Evolutionary conservation across 768 basidiomycete genomes (phyloP).

Genomic region (Amanita molliuscula): DNA sequence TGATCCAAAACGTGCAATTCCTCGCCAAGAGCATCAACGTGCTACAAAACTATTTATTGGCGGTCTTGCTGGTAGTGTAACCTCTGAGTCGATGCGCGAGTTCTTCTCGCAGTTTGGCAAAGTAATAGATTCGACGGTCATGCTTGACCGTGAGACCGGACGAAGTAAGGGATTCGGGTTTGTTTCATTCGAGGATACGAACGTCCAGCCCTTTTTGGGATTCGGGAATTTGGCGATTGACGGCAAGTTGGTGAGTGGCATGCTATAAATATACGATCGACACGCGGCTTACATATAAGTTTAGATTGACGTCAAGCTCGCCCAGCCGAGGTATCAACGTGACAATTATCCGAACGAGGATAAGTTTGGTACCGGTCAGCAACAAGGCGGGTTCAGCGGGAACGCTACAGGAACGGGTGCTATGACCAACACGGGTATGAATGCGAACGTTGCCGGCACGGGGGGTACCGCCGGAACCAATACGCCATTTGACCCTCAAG

Average conservation of each 20-base stretch:
- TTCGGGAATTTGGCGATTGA: conserved; percentile 88
- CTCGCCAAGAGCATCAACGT: conserved; percentile 87
- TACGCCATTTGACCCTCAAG: conserved; percentile 83
- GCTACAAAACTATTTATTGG: conserved; percentile 96
- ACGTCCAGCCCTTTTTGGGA: conserved; percentile 81
- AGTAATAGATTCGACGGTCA: conserved; percentile 96
- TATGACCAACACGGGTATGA: conserved; percentile 12
- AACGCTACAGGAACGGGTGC: not conserved
- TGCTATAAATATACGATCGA: not conserved
- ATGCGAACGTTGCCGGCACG: conserved; percentile 13
- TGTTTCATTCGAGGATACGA: conserved; percentile 89
- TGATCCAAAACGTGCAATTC: conserved; percentile 98
- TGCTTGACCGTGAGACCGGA: conserved; percentile 94
- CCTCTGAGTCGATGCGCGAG: conserved; percentile 85
- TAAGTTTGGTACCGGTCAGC: conserved; percentile 12
- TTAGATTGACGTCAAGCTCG: conserved; percentile 95
- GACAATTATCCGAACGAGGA: conserved; percentile 50
- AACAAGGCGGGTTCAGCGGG: conserved; percentile 1
- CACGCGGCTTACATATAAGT: not conserved
- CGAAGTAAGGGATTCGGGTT: conserved; percentile 97
- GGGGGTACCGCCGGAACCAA: conserved; percentile 28
- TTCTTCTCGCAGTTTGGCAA: conserved; percentile 93
- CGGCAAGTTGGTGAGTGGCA: conserved; percentile 73
- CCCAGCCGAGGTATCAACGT: conserved; percentile 81
- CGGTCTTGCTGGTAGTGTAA: conserved; percentile 84